phyloP scores from a whole-genome alignment of 1,139 yeast species.

The Hansenula anomala region DNA sequence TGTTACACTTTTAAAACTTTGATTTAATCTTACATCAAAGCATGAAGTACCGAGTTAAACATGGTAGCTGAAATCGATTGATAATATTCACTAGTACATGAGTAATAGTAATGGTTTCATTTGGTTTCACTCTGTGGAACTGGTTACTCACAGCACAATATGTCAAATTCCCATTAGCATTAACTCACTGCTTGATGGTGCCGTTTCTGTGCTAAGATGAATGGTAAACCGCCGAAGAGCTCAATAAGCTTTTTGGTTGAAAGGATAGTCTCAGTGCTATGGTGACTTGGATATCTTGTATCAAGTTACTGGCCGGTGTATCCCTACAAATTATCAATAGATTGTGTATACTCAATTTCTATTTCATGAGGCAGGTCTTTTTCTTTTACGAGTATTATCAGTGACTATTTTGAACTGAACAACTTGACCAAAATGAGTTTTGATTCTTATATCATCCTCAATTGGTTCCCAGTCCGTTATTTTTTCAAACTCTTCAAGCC shows the following conservation, averaged over 20 bases:
- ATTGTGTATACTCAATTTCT: not conserved
- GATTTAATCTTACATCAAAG: too few relatives aligned
- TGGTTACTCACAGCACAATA: slow-evolving; percentile 25
- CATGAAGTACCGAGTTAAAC: too few relatives aligned
- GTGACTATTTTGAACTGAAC: slow-evolving; percentile 5
- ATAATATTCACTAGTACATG: not conserved
- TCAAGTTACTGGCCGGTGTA: slow-evolving; percentile 17
- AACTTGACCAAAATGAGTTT: slow-evolving; percentile 11
- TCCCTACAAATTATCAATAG: slow-evolving; percentile 21
- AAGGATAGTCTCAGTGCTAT: slow-evolving; percentile 21
- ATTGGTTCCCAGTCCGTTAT: slow-evolving; percentile 12
- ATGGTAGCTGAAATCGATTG: too few relatives aligned
- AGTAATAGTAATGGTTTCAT: not conserved
- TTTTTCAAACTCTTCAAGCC: slow-evolving; percentile 10
- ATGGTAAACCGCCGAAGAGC: slow-evolving; percentile 7
- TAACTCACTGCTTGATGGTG: slow-evolving; percentile 23
- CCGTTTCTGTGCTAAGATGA: slow-evolving; percentile 24
- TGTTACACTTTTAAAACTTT: too few relatives aligned
- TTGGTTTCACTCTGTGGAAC: too few relatives aligned
- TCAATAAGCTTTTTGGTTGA: slow-evolving; percentile 4
- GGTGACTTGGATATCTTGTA: slow-evolving; percentile 9
- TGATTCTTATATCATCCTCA: slow-evolving; percentile 5
- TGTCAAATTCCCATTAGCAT: slow-evolving; percentile 26
- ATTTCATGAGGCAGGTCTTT: too few relatives aligned
- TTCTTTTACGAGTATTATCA: not conserved